Percentiles rank a stretch among this genome's conserved stretches.
Conservation (phyloP, 306 rosid species). For the Leucaena leucocephala region DNA sequence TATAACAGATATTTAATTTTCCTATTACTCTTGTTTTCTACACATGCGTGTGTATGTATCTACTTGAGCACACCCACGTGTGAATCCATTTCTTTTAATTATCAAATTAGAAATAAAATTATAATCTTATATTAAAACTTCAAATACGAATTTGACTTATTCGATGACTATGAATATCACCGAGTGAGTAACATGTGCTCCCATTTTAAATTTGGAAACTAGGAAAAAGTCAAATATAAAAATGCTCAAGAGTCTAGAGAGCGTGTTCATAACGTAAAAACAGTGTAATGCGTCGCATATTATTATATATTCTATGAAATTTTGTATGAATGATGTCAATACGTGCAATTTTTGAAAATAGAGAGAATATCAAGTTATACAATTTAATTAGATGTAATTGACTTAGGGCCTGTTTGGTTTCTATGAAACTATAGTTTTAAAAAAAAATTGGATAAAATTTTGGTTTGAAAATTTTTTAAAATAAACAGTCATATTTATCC, state of each 20-base stretch:
- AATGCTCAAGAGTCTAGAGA: neutral
- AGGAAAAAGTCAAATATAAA: neutral
- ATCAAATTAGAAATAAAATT: neutral
- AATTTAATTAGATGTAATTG: too few relatives aligned
- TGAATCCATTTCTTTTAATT: neutral
- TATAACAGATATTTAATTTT: too few relatives aligned
- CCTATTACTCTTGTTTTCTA: neutral
- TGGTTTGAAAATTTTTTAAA: too few relatives aligned
- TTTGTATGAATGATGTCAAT: neutral
- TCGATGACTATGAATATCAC: too few relatives aligned
- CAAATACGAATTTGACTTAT: neutral
- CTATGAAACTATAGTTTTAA: too few relatives aligned
- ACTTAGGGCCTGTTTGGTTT: too few relatives aligned
- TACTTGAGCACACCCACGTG: neutral
- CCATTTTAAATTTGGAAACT: too few relatives aligned
- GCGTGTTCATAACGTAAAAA: neutral
- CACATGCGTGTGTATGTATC: neutral
- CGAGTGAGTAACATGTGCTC: too few relatives aligned
- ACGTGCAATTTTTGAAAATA: neutral
- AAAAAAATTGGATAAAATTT: too few relatives aligned
- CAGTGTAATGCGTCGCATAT: neutral
- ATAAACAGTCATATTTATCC: too few relatives aligned
- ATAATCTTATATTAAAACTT: too few relatives aligned
- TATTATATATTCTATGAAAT: neutral
- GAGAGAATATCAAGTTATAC: too few relatives aligned